These are phyloP conservation scores for Pichia inconspicua DNA, from an alignment of 1,139 yeast species.

Conservation along the genomic window DNA sequence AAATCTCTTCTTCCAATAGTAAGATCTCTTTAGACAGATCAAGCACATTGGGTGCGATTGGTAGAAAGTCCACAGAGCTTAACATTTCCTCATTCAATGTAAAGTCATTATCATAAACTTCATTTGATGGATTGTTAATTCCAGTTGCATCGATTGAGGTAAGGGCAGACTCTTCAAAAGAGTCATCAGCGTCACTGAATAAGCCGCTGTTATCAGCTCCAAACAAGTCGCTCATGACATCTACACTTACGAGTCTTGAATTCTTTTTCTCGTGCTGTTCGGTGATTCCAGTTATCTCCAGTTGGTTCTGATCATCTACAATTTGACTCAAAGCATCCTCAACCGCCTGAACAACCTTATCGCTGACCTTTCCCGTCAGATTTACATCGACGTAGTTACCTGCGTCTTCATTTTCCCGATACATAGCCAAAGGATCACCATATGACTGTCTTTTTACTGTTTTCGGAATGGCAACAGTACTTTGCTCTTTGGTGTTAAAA, in stretches of 20 bases:
- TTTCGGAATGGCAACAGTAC: no score
- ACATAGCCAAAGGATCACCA: conserved; percentile 27
- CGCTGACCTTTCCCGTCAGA: conserved; percentile 28
- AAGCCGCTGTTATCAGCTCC: conserved; percentile 27
- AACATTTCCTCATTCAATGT: conserved; percentile 12
- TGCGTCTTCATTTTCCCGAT: conserved; percentile 21
- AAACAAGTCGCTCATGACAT: conserved; percentile 33
- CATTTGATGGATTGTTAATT: not conserved
- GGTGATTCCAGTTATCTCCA: not conserved
- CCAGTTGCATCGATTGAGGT: not conserved
- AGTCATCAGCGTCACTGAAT: conserved; percentile 16
- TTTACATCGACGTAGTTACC: conserved; percentile 18
- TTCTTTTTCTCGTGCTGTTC: conserved; percentile 15
- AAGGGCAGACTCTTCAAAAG: conserved; percentile 4
- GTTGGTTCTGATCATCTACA: conserved; percentile 29
- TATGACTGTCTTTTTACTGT: not conserved
- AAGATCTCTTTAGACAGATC: conserved; percentile 62
- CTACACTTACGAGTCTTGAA: conserved; percentile 23
- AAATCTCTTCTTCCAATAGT: conserved; percentile 50
- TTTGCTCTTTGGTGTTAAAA: not conserved
- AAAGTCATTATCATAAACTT: not conserved
- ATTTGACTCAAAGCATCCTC: conserved; percentile 66
- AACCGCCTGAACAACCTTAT: conserved; percentile 52
- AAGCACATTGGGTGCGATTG: conserved; percentile 66
- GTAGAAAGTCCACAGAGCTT: conserved; percentile 17